Evolutionary conservation across 148 eudicot genomes (phyloP).

Genomic region (Chenopodium quinoa): DNA sequence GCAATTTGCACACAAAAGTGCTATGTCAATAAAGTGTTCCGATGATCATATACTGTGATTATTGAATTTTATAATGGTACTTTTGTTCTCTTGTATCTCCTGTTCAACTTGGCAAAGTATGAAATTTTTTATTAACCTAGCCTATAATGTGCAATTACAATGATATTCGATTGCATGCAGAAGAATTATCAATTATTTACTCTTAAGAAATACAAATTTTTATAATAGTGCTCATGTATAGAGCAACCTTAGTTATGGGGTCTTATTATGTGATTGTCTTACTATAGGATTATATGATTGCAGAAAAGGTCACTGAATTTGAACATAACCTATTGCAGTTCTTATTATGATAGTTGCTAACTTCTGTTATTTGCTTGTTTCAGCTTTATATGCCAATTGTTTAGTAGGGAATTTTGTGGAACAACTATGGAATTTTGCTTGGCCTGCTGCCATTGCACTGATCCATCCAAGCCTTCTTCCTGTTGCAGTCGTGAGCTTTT

Average conservation of each 20-base stretch:
- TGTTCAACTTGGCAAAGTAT: neutral
- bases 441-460: slow-evolving; percentile 92
- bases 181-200: neutral
- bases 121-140: neutral
- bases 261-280: neutral
- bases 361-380: slow-evolving; percentile 18
- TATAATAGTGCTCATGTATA: neutral
- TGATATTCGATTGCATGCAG: too few species aligned
- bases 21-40: neutral
- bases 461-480: slow-evolving; percentile 95
- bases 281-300: neutral
- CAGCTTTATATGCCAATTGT: slow-evolving; percentile 90
- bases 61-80: neutral
- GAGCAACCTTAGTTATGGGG: neutral
- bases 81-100: neutral
- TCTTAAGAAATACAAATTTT: neutral
- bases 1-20: neutral
- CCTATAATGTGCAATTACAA: neutral
- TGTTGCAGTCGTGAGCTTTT: slow-evolving; percentile 82
- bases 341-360: neutral
- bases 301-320: neutral
- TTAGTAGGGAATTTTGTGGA: slow-evolving; percentile 85
- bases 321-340: neutral
- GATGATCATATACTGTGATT: neutral
- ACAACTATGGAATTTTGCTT: slow-evolving; percentile 95